Conservation (phyloP, 164 flowering plant species). For the Chimonanthus praecox region DNA sequence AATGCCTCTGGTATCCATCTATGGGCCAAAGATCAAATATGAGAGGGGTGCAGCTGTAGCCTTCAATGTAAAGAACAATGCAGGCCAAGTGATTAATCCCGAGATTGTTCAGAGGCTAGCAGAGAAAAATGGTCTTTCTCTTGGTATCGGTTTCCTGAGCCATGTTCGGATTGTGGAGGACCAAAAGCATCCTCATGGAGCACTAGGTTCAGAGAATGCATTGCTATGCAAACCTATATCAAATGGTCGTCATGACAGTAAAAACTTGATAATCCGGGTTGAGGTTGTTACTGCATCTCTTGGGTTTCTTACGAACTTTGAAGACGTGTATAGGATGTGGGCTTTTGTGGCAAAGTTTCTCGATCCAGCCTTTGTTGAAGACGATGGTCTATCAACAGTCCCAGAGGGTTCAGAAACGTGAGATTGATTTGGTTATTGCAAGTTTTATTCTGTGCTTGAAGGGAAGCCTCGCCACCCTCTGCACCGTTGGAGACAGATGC, state of each 20-base stretch:
- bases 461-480: not conserved
- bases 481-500: not conserved
- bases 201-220: conserved; percentile 21
- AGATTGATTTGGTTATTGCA: not conserved
- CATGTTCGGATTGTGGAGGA: conserved; percentile 35
- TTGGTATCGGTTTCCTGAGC: conserved; percentile 51
- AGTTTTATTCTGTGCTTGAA: not conserved
- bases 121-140: conserved; percentile 50
- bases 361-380: conserved; percentile 44
- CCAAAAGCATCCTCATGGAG: conserved; percentile 25
- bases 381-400: conserved; percentile 35
- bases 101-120: conserved; percentile 65
- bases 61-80: conserved; percentile 57
- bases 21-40: conserved; percentile 69
- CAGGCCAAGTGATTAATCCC: conserved; percentile 46
- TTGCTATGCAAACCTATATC: conserved; percentile 28
- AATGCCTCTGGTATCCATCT: conserved; percentile 48
- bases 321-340: conserved; percentile 63
- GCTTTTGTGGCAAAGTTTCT: conserved; percentile 61
- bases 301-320: conserved; percentile 58
- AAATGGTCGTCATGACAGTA: conserved; percentile 31
- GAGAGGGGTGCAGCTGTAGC: conserved; percentile 71
- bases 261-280: conserved; percentile 32
- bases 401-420: conserved; percentile 46
- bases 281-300: conserved; percentile 69